These are phyloP conservation scores for Claviceps arundinis DNA, from an alignment of 2,329 filamentous ascomycete species.

Conservation along the genomic window DNA sequence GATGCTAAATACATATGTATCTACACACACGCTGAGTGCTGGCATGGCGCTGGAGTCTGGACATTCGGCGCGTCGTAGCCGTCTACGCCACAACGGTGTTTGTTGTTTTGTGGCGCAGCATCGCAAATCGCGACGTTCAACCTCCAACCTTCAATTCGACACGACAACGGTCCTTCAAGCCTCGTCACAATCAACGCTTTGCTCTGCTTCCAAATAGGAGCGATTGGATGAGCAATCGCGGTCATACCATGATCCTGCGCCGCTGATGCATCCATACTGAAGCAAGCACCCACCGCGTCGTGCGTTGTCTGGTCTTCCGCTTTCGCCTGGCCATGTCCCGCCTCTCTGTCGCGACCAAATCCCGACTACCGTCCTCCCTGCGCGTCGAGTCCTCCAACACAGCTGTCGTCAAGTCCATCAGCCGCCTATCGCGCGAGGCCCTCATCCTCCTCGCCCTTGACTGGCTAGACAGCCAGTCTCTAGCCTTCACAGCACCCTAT, in stretches of 20 bases:
- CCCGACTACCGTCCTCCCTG: constrained; percentile 57
- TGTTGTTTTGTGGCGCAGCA: not conserved
- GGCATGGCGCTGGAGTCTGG: no score
- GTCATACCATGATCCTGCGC: not conserved
- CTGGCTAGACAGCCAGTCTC: constrained; percentile 61
- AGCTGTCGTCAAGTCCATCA: constrained; percentile 52
- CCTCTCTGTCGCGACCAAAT: constrained; percentile 56
- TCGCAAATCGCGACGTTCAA: not conserved
- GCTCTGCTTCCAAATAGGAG: not conserved
- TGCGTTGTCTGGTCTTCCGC: not conserved
- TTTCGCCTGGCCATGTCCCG: constrained; percentile 28
- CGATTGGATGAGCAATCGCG: not conserved
- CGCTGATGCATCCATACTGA: not conserved
- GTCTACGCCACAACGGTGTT: not conserved
- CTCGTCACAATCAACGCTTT: not conserved
- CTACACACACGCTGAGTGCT: no score
- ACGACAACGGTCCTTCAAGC: not conserved
- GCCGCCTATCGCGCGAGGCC: constrained; percentile 56
- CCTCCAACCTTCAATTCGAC: no score
- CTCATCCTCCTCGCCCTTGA: constrained; percentile 59
- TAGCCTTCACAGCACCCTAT: constrained; percentile 34
- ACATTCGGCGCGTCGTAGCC: no score
- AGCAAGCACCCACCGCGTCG: not conserved
- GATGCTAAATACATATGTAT: no score
- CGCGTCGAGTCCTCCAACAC: constrained; percentile 53